Evolutionary conservation across 1,284 basidiomycete species (phyloP).

Genomic region (Fereydounia khargensis): DNA sequence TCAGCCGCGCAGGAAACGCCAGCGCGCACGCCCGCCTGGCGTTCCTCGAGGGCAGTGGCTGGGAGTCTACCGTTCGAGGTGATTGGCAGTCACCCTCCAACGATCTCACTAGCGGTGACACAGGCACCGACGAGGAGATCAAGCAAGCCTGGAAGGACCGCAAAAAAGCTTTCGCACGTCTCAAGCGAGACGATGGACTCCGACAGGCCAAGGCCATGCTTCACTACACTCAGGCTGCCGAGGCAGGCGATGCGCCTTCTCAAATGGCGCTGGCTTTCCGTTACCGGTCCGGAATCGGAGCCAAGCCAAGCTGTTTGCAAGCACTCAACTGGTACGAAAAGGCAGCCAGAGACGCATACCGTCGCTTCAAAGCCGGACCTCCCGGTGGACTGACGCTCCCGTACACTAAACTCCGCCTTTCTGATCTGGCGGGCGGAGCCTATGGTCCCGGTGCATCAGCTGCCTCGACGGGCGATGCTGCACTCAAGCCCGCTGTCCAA

Average conservation of each 20-base stretch:
- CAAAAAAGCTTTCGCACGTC: conserved; percentile 19
- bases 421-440: conserved; percentile 82
- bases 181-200: conserved; percentile 31
- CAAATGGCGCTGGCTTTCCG: conserved; percentile 91
- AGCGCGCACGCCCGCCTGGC: conserved; percentile 51
- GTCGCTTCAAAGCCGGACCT: conserved; percentile 75
- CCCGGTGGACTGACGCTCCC: conserved; percentile 86
- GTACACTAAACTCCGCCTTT: conserved; percentile 75
- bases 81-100: conserved; percentile 22
- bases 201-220: conserved; percentile 67
- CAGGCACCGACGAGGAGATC: conserved; percentile 12
- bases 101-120: conserved; percentile 5
- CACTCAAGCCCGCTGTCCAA: conserved; percentile 72
- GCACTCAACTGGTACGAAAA: conserved; percentile 46
- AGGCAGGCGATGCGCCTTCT: conserved; percentile 78
- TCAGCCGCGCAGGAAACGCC: conserved; percentile 38
- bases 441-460: conserved; percentile 91
- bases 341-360: conserved; percentile 61
- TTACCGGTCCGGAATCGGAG: conserved; percentile 90
- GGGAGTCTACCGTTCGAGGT: conserved; percentile 33
- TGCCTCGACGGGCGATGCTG: conserved; percentile 67
- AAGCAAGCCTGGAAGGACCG: conserved; percentile 24
- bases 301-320: conserved; percentile 65
- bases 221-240: conserved; percentile 88
- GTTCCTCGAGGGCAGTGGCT: conserved; percentile 44